These are phyloP conservation scores for Corynascus novoguineensis DNA, from an alignment of 495 filamentous ascomycete species.

Conservation along the genomic window DNA sequence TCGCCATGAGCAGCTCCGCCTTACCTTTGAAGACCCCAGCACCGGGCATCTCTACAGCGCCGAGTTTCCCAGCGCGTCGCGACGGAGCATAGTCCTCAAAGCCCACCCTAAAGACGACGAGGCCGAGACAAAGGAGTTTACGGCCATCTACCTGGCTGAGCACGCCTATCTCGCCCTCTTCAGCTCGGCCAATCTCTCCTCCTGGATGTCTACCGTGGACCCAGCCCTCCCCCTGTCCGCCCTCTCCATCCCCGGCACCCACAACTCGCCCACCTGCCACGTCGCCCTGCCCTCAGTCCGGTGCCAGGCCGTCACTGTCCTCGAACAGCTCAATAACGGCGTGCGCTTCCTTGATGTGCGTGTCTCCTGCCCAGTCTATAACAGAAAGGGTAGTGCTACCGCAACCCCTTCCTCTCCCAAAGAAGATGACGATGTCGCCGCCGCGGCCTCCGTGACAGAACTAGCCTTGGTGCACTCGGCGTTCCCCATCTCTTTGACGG, in stretches of 20 bases:
- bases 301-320: conserved; percentile 76
- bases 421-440: background rate
- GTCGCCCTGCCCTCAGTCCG: conserved; percentile 84
- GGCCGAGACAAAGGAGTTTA: conserved; percentile 48
- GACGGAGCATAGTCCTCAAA: conserved; percentile 31
- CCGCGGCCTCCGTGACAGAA: conserved; percentile 34
- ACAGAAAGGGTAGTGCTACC: background rate
- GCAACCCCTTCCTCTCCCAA: conserved; percentile 30
- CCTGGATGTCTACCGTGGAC: conserved; percentile 75
- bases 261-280: conserved; percentile 85
- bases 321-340: conserved; percentile 78
- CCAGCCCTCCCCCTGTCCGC: conserved; percentile 66
- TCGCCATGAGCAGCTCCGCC: conserved; percentile 35
- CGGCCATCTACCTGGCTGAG: conserved; percentile 62
- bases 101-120: conserved; percentile 12
- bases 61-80: conserved; percentile 34
- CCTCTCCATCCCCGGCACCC: conserved; percentile 89
- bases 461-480: conserved; percentile 48
- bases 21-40: conserved; percentile 41
- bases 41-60: conserved; percentile 34
- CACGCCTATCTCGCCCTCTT: conserved; percentile 68
- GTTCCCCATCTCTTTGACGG: conserved; percentile 44
- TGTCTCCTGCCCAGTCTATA: conserved; percentile 39
- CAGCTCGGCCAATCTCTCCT: conserved; percentile 61
- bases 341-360: conserved; percentile 94